Evolutionary conservation across 2,329 filamentous ascomycete species (phyloP).

Genomic region (Aspergillus fumigatus): DNA sequence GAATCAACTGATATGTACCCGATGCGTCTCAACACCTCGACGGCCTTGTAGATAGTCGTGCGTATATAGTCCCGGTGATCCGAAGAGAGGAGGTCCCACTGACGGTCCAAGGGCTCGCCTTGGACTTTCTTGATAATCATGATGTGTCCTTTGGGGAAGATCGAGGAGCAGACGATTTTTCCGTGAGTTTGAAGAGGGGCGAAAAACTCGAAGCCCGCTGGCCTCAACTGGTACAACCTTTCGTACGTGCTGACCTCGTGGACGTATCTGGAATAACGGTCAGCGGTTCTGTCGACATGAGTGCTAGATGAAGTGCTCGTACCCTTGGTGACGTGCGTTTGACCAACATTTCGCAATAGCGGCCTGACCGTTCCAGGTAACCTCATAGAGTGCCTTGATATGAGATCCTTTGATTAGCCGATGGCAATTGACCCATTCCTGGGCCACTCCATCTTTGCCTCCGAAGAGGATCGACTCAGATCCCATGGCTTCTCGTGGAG

Average conservation of each 20-base stretch:
- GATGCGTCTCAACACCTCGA: background rate
- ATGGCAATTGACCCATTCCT: background rate
- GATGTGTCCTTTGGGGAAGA: slow-evolving; percentile 6
- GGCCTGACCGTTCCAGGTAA: background rate
- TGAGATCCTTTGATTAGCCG: background rate
- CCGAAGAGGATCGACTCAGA: background rate
- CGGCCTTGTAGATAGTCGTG: background rate
- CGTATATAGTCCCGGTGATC: background rate
- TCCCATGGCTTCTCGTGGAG: background rate
- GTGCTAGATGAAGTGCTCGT: background rate
- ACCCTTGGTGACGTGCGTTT: background rate
- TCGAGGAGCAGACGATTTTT: slow-evolving; percentile 5
- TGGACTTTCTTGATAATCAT: background rate
- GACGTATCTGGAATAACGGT: slow-evolving; percentile 1
- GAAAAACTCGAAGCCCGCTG: slow-evolving; percentile 5
- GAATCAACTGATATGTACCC: background rate
- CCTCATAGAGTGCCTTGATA: background rate
- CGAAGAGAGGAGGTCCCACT: slow-evolving; percentile 1
- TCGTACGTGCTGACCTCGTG: slow-evolving; percentile 7
- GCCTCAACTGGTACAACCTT: background rate
- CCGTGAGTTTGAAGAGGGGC: slow-evolving; percentile 1
- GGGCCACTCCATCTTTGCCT: background rate
- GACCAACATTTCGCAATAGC: slow-evolving; percentile 6
- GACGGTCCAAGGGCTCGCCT: background rate
- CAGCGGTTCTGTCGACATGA: background rate